Evolutionary conservation across 345 rosid genomes (phyloP).

Genomic region (Citrus hindsii): DNA sequence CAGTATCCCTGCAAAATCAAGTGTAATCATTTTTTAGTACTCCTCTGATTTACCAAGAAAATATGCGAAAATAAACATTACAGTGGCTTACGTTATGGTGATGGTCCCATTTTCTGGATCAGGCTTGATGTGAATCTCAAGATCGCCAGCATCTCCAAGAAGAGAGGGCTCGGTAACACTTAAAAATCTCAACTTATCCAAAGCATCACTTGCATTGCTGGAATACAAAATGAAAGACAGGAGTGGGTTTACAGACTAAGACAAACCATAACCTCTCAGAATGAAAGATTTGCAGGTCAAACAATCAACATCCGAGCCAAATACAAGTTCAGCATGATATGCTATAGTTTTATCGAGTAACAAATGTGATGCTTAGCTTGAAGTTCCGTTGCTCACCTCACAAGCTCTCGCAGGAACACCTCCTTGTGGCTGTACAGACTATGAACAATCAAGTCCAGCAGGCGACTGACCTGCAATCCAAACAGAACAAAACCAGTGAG

Average conservation of each 20-base stretch:
- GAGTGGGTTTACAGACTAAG: slow-evolving; percentile 3
- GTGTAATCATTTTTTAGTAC: background rate
- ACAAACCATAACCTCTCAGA: background rate
- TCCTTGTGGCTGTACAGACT: slow-evolving; percentile 82
- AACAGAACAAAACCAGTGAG: background rate
- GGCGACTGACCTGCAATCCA: slow-evolving; percentile 71
- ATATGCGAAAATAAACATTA: background rate
- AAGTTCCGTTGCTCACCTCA: slow-evolving; percentile 53
- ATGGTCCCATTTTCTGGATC: slow-evolving; percentile 90
- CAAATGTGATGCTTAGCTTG: background rate
- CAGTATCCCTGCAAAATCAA: slow-evolving; percentile 68
- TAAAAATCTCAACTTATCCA: slow-evolving; percentile 90
- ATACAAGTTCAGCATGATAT: background rate
- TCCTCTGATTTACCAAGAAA: background rate
- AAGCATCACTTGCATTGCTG: slow-evolving; percentile 99
- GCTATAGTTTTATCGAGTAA: background rate
- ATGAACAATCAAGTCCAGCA: slow-evolving; percentile 81
- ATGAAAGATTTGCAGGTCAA: background rate
- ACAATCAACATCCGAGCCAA: background rate
- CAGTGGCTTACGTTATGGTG: slow-evolving; percentile 56
- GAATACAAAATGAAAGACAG: slow-evolving; percentile 18
- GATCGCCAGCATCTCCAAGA: slow-evolving; percentile 85
- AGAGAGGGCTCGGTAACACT: slow-evolving; percentile 92
- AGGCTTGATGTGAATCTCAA: slow-evolving; percentile 85
- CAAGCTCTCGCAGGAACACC: slow-evolving; percentile 89